Conservation (phyloP, 495 filamentous ascomycete species). For the Lophium mytilinum region DNA sequence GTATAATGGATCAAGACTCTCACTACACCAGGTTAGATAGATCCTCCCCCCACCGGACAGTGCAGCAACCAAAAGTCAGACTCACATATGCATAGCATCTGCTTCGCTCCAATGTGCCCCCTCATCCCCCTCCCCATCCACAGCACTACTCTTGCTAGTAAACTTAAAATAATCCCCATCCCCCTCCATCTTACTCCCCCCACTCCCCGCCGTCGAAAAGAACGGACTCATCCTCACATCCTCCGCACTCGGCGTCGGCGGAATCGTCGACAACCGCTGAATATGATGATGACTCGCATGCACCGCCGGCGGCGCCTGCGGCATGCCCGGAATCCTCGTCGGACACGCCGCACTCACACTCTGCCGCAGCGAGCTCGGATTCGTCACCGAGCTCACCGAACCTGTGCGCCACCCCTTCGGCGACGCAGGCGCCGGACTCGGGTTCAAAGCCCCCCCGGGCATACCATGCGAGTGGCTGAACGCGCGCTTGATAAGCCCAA, state of each 20-base stretch:
- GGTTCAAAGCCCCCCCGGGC: neutral
- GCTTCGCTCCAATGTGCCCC: neutral
- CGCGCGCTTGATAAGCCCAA: slow-evolving; percentile 16
- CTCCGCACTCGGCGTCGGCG: slow-evolving; percentile 8
- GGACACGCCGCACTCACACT: slow-evolving; percentile 19
- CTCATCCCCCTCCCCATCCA: neutral
- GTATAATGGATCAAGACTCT: slow-evolving; percentile 21
- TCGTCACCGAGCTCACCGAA: neutral
- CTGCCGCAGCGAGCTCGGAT: slow-evolving; percentile 2
- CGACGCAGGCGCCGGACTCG: neutral
- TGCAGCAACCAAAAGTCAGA: neutral
- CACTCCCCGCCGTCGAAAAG: neutral
- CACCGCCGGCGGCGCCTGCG: neutral
- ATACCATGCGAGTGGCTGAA: slow-evolving; percentile 5
- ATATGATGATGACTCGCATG: neutral
- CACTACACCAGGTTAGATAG: neutral
- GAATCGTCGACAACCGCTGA: slow-evolving; percentile 10
- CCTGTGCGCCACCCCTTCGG: slow-evolving; percentile 1
- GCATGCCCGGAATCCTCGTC: slow-evolving; percentile 9
- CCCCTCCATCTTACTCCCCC: neutral
- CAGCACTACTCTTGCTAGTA: no score
- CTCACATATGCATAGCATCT: slow-evolving; percentile 17
- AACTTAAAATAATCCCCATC: slow-evolving; percentile 15
- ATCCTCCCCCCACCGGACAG: neutral
- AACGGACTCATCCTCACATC: slow-evolving; percentile 9